Evolutionary conservation across 31 red algal genomes (phyloP), one percentile per base, ranked within the genome.

Genomic region (Asparagopsis taxiformis): DNA sequence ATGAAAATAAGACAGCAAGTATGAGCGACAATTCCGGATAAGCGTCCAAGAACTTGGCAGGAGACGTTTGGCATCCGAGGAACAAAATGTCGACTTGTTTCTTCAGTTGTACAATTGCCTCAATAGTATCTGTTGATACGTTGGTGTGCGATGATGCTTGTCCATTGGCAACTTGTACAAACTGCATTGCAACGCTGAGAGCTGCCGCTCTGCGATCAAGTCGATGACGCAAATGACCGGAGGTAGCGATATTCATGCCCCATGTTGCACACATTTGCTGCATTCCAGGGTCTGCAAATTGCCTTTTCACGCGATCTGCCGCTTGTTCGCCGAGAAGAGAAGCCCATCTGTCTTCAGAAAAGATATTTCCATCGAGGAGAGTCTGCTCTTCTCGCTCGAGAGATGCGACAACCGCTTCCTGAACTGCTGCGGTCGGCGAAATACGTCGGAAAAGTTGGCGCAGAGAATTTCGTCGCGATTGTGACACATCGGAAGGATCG

Each of bases 151-250:
- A n/a, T n/a, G n/a, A n/a, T n/a, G n/a, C n/a, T n/a, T n/a, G n/a
- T n/a, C n/a, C n/a, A n/a, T n/a, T n/a, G n/a, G n/a, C n/a, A n/a
- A n/a, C n/a, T 30, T 62, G 23, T 0, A 30, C 21, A 21, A 62
- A 17, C n/a, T 30, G 30, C 32, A 68, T 31, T n/a, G 64, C 64
- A 44, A 51, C 19, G 19, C 34, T 43, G 7, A 68, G 24, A 23
- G 64, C 31, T 8, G 43, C 64, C 9, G 64, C 64, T 31, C 64
- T 44, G 32, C 38, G 36, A 68, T 68, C 64, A 17, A 68, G 49
- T 48, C 43, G 64, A 31, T 68, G 64, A 26, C 22, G 34, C 4
- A 49, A 21, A 3, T 68, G 36, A 7, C 21, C 64, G 16, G 17
- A 17, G 22, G 64, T n/a, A 5, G 24, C 7, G 20, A 37, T 19